phyloP scores from a whole-genome alignment of 768 basidiomycete species.

The Mrakia hoshinonis region DNA sequence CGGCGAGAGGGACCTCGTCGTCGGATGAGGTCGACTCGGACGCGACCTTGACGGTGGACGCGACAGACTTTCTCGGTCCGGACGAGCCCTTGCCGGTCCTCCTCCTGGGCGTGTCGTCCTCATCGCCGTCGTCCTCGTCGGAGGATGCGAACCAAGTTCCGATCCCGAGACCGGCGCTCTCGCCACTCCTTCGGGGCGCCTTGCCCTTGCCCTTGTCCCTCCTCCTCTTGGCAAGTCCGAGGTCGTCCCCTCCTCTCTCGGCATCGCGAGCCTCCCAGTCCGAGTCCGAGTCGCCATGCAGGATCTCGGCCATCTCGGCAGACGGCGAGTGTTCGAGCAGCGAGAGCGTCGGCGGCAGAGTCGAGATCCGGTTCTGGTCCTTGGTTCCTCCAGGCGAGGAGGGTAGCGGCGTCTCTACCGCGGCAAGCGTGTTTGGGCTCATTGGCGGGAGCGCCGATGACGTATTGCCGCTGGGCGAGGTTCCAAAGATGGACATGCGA shows the following conservation, averaged over 20 bases:
- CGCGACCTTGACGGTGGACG: background rate
- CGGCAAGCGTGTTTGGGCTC: background rate
- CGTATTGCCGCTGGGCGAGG: background rate
- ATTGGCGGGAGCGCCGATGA: background rate
- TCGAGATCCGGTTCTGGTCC: background rate
- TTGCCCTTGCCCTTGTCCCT: background rate
- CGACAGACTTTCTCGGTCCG: background rate
- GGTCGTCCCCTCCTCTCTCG: background rate
- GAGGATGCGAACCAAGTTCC: conserved; percentile 12
- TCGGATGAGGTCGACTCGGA: conserved; percentile 8
- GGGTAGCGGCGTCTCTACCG: background rate
- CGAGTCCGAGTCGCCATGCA: conserved; percentile 6
- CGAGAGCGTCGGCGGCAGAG: background rate
- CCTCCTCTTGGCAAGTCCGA: background rate
- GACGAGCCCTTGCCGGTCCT: background rate
- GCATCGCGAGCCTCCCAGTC: background rate
- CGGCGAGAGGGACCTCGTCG: conserved; percentile 21
- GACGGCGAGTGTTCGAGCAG: background rate
- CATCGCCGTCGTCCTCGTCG: conserved; percentile 19
- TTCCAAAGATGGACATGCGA: background rate
- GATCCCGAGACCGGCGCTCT: conserved; percentile 16
- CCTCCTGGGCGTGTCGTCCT: background rate
- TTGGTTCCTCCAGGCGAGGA: background rate
- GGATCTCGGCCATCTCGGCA: background rate
- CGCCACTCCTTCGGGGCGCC: background rate